Base-by-base conservation (phyloP, 2,329 filamentous ascomycete species). In the Microdochium bolleyi region DNA sequence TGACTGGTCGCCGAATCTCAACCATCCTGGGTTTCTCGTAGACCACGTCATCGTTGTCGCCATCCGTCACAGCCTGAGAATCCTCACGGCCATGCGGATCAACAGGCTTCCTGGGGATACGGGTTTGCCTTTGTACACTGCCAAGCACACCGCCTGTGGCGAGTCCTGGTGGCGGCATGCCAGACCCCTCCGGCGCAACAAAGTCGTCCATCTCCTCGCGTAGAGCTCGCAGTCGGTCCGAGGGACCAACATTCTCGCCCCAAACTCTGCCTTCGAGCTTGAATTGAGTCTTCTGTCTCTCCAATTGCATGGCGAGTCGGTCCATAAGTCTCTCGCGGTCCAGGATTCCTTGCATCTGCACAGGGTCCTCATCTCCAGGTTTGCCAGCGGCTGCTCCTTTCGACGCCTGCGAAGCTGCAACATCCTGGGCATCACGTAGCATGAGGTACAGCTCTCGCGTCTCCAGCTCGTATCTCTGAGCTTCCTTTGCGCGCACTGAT, bases 391-490 rank as follows among this genome's bases (percentile, higher is more conserved):
- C 73, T 51, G 70, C 74, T 57, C 74, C 73, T 67, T 83, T 84
- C 52, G 72, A 72, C 52, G 90, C 88, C 62, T 89, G 89, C 3
- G 92, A 91, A 24, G 91, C 92, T 48, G 92, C 92, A 59, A 96
- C 90, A 64, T 99, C 92, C 70, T 97, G 92, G 37, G 94, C 92
- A 70, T 99, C 94, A 56, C 92, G 85, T 58, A 99, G 85, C 94
- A 99, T 99, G 53, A 99, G 86, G 69, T 97, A 99, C 22, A 99
- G 74, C 70, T 99, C 94, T 73, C 94, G 82, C 2, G 92, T 97
- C 72, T 99, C 94, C 27, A 99, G 76, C 71, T 99, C 94, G 64
- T 96, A 95, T 51, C 94, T 83, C 70, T 97, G 94, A 34, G 95
- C 80, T 67, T 97, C 92, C 68, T 95, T 92, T 19, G 89, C 88